Conservation (phyloP, 306 rosid genomes). For the Prunus mume region DNA sequence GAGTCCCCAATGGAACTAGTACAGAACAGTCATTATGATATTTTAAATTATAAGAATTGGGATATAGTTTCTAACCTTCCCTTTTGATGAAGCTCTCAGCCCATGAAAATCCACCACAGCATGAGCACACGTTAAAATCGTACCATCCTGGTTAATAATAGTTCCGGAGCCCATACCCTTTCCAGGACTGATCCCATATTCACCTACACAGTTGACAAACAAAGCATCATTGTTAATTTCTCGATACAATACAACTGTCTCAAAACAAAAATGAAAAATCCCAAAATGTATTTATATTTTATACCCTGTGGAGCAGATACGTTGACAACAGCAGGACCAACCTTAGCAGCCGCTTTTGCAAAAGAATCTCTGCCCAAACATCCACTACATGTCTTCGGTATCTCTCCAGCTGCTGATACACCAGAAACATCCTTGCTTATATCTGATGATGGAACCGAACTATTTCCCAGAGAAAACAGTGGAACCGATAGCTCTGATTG, state of each 20-base stretch:
- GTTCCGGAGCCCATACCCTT: conserved; percentile 80
- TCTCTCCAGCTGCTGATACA: conserved; percentile 17
- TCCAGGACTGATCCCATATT: conserved; percentile 43
- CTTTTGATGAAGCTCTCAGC: conserved; percentile 43
- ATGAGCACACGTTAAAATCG: conserved; percentile 91
- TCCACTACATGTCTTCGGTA: conserved; percentile 36
- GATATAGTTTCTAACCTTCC: conserved; percentile 56
- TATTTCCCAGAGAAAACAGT: conserved; percentile 39
- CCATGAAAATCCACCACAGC: conserved; percentile 67
- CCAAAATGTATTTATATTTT: not conserved
- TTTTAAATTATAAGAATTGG: not conserved
- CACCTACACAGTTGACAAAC: conserved; percentile 35
- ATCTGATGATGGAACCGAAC: conserved; percentile 41
- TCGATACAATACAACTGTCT: not conserved
- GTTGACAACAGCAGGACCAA: conserved; percentile 86
- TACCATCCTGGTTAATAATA: conserved; percentile 74
- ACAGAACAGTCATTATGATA: not conserved
- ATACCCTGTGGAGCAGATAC: conserved; percentile 66
- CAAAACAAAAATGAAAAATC: conserved; percentile 8
- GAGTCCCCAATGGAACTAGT: not conserved
- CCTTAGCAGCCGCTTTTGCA: conserved; percentile 83
- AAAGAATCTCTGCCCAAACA: conserved; percentile 74
- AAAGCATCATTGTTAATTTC: not conserved
- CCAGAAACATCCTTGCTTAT: conserved; percentile 38
- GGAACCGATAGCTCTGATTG: conserved; percentile 22